Evolutionary conservation across 2,329 filamentous ascomycete species (phyloP).

Genomic region (Colletotrichum incanum): DNA sequence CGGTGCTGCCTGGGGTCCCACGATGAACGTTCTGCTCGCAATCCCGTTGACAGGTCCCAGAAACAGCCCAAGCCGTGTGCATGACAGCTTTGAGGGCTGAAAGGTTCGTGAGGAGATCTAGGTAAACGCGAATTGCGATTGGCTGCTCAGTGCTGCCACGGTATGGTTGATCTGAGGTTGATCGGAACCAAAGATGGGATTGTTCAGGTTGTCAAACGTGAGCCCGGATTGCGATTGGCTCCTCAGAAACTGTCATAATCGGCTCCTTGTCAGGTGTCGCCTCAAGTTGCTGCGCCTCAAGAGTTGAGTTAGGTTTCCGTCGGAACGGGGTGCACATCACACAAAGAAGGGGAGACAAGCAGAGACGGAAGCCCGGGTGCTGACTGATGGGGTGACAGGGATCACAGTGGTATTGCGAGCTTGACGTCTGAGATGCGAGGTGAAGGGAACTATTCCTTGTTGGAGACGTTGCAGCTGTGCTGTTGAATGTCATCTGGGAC

Average conservation of each 20-base stretch:
- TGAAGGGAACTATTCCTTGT: slow-evolving; percentile 8
- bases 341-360: slow-evolving; percentile 33
- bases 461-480: slow-evolving; percentile 28
- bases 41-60: slow-evolving; percentile 42
- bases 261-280: slow-evolving; percentile 43
- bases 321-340: slow-evolving; percentile 41
- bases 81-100: slow-evolving; percentile 37
- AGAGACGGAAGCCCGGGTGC: slow-evolving; percentile 43
- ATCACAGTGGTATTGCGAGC: slow-evolving; percentile 28
- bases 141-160: slow-evolving; percentile 45
- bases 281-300: slow-evolving; percentile 43
- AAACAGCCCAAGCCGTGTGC: slow-evolving; percentile 38
- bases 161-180: slow-evolving; percentile 44
- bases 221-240: slow-evolving; percentile 54
- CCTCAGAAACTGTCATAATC: slow-evolving; percentile 49
- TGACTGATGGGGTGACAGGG: slow-evolving; percentile 37
- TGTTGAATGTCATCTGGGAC: slow-evolving; percentile 24
- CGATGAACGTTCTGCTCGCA: slow-evolving; percentile 28
- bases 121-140: slow-evolving; percentile 45
- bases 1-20: slow-evolving; percentile 22
- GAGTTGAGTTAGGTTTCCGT: slow-evolving; percentile 42
- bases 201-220: slow-evolving; percentile 46
- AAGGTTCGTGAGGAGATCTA: slow-evolving; percentile 43
- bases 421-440: slow-evolving; percentile 33
- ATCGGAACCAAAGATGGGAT: slow-evolving; percentile 45